Evolutionary conservation across 1,284 basidiomycete species (phyloP), one percentile per base, ranked within the genome.

Genomic region (Volvariella surrecta): DNA sequence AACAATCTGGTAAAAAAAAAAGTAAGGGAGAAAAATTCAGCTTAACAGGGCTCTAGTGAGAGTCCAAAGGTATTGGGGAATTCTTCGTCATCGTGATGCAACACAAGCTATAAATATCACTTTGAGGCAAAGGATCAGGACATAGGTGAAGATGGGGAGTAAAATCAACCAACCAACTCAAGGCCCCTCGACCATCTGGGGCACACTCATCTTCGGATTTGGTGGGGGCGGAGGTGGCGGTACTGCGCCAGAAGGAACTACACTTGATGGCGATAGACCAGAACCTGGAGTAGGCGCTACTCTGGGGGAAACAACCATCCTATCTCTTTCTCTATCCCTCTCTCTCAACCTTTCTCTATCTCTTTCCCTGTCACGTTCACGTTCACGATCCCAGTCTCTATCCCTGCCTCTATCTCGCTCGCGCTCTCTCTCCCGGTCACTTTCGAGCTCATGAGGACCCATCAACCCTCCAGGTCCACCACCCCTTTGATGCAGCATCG

Each of bases 121-220:
- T n/a, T n/a, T n/a, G n/a, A n/a, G n/a, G n/a, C n/a, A n/a, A n/a
- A n/a, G n/a, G n/a, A n/a, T n/a, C n/a, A n/a, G n/a, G n/a, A n/a
- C n/a, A n/a, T n/a, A n/a, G n/a, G n/a, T n/a, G n/a, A n/a, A n/a
- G n/a, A n/a, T n/a, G n/a, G n/a, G n/a, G n/a, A n/a, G n/a, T n/a
- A n/a, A n/a, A n/a, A n/a, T n/a, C n/a, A n/a, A n/a, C n/a, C n/a
- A n/a, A n/a, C n/a, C n/a, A n/a, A n/a, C n/a, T 45, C 24, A 64
- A 45, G 52, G 61, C 8, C 65, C 62, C 48, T 67, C 65, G 19
- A 65, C 57, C 52, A 64, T 61, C 46, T 65, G 64, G 8, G 63
- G 59, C 17, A 66, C 51, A 45, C 60, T 61, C 57, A 67, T 60
- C 46, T 68, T 68, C n/a, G 64, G 35, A 17, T 50, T 47, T 13